Percentiles rank a stretch among this genome's conserved stretches.
Conservation (phyloP, 345 rosid species). For the Jatropha curcas region DNA sequence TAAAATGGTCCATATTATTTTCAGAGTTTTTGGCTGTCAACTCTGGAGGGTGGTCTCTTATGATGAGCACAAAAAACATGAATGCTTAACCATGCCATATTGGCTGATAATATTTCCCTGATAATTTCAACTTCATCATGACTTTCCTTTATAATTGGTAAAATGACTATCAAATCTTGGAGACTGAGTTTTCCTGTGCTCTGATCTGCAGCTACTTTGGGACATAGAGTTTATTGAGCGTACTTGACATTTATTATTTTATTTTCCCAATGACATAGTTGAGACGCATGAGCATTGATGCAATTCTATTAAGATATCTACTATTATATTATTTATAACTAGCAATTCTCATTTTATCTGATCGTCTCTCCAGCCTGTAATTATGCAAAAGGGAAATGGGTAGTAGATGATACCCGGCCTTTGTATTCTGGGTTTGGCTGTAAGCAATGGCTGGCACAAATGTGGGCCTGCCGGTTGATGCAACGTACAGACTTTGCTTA, state of each 20-base stretch:
- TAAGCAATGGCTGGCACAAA: conserved; percentile 84
- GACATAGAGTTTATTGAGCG: not conserved
- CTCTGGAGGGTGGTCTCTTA: not conserved
- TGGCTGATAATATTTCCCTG: not conserved
- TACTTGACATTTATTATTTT: not conserved
- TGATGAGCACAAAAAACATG: not conserved
- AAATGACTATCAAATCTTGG: not conserved
- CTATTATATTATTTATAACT: conserved; percentile 10
- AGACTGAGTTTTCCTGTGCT: not conserved
- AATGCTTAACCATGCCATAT: not conserved
- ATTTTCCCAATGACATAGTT: conserved; percentile 4
- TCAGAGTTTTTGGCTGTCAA: not conserved
- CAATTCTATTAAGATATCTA: not conserved
- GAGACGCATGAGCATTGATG: not conserved
- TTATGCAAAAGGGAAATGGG: conserved; percentile 93
- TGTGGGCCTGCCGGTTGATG: conserved; percentile 96
- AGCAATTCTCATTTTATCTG: conserved; percentile 6
- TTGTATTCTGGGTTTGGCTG: conserved; percentile 78
- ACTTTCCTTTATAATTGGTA: not conserved
- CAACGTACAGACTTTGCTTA: conserved; percentile 81
- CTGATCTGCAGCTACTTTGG: not conserved
- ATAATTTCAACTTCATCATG: not conserved
- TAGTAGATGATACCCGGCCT: conserved; percentile 64
- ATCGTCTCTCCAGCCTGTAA: conserved; percentile 53
- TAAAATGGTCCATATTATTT: not conserved